Percentiles rank a stretch among this genome's conserved stretches.
Conservation (phyloP, 1,284 basidiomycete species). For the Apiotrichum akiyoshidainum region DNA sequence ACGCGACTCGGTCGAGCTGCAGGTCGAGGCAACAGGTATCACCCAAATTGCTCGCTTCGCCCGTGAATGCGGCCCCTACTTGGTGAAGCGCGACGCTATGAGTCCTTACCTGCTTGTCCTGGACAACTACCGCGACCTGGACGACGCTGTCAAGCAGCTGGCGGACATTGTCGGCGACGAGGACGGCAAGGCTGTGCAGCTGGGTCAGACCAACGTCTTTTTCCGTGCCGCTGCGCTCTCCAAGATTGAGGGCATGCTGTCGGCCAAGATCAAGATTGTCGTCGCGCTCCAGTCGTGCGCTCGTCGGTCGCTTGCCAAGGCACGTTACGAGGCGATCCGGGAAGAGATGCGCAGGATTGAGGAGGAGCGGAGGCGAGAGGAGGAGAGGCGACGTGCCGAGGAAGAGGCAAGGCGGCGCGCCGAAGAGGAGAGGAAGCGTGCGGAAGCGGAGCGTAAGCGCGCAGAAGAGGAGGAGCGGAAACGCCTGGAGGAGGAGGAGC, state of each 20-base stretch:
- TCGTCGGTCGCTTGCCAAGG: background rate
- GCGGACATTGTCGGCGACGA: slow-evolving; percentile 13
- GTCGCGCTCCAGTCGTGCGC: slow-evolving; percentile 12
- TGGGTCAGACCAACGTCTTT: slow-evolving; percentile 19
- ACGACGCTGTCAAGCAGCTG: slow-evolving; percentile 11
- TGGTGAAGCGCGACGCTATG: slow-evolving; percentile 19
- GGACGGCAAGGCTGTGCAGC: slow-evolving; percentile 19
- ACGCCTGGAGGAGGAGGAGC: slow-evolving; percentile 1
- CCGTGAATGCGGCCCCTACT: slow-evolving; percentile 18
- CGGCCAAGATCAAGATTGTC: slow-evolving; percentile 13
- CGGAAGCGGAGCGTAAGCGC: background rate
- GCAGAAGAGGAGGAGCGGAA: too few relatives aligned
- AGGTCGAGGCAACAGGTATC: slow-evolving; percentile 20
- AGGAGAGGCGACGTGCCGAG: background rate
- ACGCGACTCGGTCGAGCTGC: slow-evolving; percentile 13
- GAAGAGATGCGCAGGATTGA: slow-evolving; percentile 3
- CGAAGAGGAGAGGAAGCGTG: background rate
- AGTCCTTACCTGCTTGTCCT: slow-evolving; percentile 15
- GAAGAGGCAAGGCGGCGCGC: slow-evolving; percentile 3
- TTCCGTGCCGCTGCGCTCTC: slow-evolving; percentile 14
- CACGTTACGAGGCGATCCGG: background rate
- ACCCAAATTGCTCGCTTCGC: slow-evolving; percentile 21
- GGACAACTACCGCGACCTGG: slow-evolving; percentile 9
- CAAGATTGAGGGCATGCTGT: slow-evolving; percentile 15
- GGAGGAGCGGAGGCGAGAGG: slow-evolving; percentile 1